phyloP scores from a whole-genome alignment of 441 rosid species.

The Gossypium aridum region DNA sequence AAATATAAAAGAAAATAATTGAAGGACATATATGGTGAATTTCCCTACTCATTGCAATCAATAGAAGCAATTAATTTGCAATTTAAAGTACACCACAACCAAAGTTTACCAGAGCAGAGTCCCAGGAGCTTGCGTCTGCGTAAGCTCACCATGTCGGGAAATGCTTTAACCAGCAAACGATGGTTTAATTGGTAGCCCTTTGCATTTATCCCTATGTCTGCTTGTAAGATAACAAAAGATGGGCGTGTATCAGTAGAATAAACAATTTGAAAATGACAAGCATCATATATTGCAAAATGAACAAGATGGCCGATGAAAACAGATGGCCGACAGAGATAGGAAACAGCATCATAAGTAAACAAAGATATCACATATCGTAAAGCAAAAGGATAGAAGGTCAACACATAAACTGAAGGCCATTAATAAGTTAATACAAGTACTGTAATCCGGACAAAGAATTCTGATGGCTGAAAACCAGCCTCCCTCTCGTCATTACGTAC shows the following conservation, averaged over 20 bases:
- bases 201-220: constrained; percentile 18
- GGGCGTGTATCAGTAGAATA: constrained; percentile 2
- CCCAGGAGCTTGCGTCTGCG: constrained; percentile 90
- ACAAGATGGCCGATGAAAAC: not conserved
- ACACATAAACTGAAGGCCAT: not conserved
- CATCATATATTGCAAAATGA: not conserved
- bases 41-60: constrained; percentile 17
- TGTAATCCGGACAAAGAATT: constrained; percentile 2
- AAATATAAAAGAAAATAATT: not conserved
- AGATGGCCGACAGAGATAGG: not conserved
- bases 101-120: constrained; percentile 71
- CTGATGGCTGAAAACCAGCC: not conserved
- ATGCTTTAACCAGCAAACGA: constrained; percentile 13
- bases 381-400: not conserved
- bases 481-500: not conserved
- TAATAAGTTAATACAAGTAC: not conserved
- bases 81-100: constrained; percentile 13
- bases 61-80: constrained; percentile 13
- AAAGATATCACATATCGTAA: not conserved
- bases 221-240: constrained; percentile 17
- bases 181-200: constrained; percentile 12
- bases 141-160: constrained; percentile 78
- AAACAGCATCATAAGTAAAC: not conserved
- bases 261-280: not conserved
- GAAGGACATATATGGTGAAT: not conserved